These are phyloP conservation scores for Aureobasidium melanogenum DNA, from an alignment of 2,329 filamentous ascomycete species.

Conservation along the genomic window DNA sequence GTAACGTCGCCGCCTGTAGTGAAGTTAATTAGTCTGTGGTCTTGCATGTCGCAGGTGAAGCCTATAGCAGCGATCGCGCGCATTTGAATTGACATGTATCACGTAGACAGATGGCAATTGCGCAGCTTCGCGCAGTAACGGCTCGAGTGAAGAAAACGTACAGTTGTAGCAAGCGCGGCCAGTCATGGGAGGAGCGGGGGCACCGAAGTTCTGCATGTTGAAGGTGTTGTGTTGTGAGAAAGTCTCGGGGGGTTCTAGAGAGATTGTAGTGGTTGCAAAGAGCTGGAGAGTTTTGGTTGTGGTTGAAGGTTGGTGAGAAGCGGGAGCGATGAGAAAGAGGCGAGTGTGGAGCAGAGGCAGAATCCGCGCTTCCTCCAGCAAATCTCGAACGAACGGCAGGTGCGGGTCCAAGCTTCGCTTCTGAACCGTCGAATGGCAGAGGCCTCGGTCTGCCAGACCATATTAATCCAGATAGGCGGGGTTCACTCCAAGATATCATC, in stretches of 20 bases:
- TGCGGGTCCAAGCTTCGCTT: background rate
- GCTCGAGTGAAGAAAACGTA: conserved; percentile 28
- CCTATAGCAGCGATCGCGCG: background rate
- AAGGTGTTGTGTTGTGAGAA: conserved; percentile 8
- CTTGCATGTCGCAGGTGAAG: background rate
- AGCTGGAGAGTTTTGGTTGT: background rate
- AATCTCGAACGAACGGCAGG: background rate
- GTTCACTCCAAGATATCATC: background rate
- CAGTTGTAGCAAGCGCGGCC: conserved; percentile 52
- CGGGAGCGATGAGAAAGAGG: background rate
- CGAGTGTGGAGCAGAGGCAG: conserved; percentile 6
- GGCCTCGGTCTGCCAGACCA: background rate
- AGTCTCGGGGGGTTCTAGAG: background rate
- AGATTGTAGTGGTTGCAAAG: background rate
- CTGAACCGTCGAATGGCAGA: background rate
- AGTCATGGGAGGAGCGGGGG: conserved; percentile 24
- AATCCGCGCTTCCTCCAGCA: conserved; percentile 3
- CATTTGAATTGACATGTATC: background rate
- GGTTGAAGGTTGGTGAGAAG: background rate
- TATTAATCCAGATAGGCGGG: background rate
- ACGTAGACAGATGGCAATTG: conserved; percentile 10
- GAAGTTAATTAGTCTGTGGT: background rate
- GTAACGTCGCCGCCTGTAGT: conserved; percentile 38
- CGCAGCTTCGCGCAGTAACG: background rate
- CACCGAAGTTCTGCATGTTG: conserved; percentile 40